Conservation (phyloP, 2,329 filamentous ascomycete genomes). For the Sporothrix brasiliensis region DNA sequence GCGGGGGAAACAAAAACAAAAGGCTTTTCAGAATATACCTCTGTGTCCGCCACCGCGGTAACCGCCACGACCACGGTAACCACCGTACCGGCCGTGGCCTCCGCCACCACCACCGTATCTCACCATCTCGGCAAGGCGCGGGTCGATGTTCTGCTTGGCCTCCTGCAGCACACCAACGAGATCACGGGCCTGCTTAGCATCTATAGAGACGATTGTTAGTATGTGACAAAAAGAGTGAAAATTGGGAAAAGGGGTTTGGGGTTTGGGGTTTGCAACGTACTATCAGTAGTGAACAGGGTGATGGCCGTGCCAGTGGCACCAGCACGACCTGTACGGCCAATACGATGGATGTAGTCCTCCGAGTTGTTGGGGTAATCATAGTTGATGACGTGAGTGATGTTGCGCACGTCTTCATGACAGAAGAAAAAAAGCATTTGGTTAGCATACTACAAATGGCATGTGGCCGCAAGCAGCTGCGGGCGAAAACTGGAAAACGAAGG, state of each 20-base stretch:
- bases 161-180: slow-evolving; percentile 89
- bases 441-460: slow-evolving; percentile 60
- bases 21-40: slow-evolving; percentile 41
- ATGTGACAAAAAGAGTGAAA: not conserved
- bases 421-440: slow-evolving; percentile 62
- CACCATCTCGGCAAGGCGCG: slow-evolving; percentile 92
- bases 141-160: slow-evolving; percentile 97
- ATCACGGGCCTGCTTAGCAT: slow-evolving; percentile 95
- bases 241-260: too few species aligned
- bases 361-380: slow-evolving; percentile 99
- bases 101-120: slow-evolving; percentile 87
- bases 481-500: slow-evolving; percentile 1
- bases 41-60: slow-evolving; percentile 53
- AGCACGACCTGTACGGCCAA: slow-evolving; percentile 93
- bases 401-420: slow-evolving; percentile 87
- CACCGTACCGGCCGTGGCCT: slow-evolving; percentile 63
- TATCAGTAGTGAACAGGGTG: slow-evolving; percentile 98
- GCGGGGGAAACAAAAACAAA: too few species aligned
- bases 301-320: slow-evolving; percentile 95
- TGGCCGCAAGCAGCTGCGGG: slow-evolving; percentile 11
- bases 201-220: slow-evolving; percentile 47
- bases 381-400: slow-evolving; percentile 99
- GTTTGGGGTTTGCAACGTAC: slow-evolving; percentile 60
- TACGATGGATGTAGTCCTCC: slow-evolving; percentile 97
- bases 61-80: slow-evolving; percentile 65